Percentiles rank a stretch among this genome's conserved stretches.
These are phyloP conservation scores for Juncus inflexus DNA, from an alignment of 176 grass and related monocot species.

Conservation along the genomic window DNA sequence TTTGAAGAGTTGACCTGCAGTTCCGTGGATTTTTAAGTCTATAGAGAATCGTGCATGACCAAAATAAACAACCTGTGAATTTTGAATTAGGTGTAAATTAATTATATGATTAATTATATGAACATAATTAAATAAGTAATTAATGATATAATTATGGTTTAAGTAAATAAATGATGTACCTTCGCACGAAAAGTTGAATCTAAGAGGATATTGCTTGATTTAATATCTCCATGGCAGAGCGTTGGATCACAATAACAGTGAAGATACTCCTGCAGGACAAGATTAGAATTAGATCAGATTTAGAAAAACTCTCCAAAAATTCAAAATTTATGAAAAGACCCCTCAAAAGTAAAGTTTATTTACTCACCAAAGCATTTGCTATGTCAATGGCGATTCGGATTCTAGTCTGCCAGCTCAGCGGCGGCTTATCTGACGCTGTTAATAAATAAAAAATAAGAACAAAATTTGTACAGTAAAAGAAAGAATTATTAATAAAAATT, in stretches of 20 bases:
- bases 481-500: neutral
- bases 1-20: conserved; percentile 47
- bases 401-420: conserved; percentile 78
- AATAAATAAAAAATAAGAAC: conserved; percentile 34
- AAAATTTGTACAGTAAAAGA: conserved; percentile 24
- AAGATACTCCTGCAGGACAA: conserved; percentile 82
- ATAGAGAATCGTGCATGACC: conserved; percentile 39
- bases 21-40: conserved; percentile 44
- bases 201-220: conserved; percentile 82
- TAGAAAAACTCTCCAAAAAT: neutral
- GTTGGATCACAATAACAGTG: conserved; percentile 90
- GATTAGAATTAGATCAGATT: neutral
- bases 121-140: conserved; percentile 1
- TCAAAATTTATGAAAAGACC: conserved; percentile 6
- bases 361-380: conserved; percentile 87
- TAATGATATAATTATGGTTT: conserved; percentile 4
- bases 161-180: conserved; percentile 32
- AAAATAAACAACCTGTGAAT: conserved; percentile 55
- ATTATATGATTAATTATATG: conserved; percentile 21
- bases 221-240: conserved; percentile 78
- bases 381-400: conserved; percentile 88
- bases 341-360: neutral
- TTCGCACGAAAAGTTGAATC: conserved; percentile 76
- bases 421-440: conserved; percentile 52
- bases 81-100: neutral